Evolutionary conservation across 192 early-diverging fungal genomes (phyloP).

Genomic region (Coemansia sp.): DNA sequence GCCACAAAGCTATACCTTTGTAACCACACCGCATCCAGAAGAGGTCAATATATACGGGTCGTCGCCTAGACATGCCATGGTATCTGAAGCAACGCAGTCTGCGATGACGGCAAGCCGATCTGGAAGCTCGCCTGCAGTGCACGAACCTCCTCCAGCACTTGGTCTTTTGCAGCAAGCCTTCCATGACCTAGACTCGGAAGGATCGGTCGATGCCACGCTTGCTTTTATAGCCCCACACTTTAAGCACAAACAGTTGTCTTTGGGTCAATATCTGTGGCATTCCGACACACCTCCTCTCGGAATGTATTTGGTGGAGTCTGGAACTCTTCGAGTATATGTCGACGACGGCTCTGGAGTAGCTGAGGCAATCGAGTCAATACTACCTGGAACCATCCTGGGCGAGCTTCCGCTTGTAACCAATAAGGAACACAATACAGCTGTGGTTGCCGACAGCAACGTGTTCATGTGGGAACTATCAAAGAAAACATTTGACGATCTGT

Average conservation of each 20-base stretch:
- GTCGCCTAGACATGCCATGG: constrained; percentile 44
- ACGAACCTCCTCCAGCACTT: constrained; percentile 35
- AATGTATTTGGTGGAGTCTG: constrained; percentile 77
- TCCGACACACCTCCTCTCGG: constrained; percentile 60
- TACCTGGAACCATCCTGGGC: constrained; percentile 90
- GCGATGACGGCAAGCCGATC: constrained; percentile 30
- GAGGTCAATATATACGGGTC: constrained; percentile 35
- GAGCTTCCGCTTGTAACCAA: constrained; percentile 79
- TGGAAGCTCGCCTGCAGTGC: constrained; percentile 1
- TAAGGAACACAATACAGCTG: constrained; percentile 55
- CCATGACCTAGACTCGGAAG: constrained; percentile 59
- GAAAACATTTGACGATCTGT: constrained; percentile 64
- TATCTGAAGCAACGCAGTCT: constrained; percentile 42
- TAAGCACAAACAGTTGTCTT: constrained; percentile 55
- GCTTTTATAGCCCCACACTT: constrained; percentile 65
- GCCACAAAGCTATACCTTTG: constrained; percentile 36
- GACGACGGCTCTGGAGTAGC: constrained; percentile 35
- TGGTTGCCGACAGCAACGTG: constrained; percentile 65
- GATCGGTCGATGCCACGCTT: constrained; percentile 58
- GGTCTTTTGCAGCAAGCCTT: constrained; percentile 64
- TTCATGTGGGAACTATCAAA: constrained; percentile 76
- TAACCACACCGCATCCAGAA: constrained; percentile 29
- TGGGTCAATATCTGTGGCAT: constrained; percentile 67
- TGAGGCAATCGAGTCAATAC: constrained; percentile 72
- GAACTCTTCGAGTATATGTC: constrained; percentile 61